These are phyloP conservation scores for Suhomyces vadensis DNA, from an alignment of 805 yeast genomes.

Conservation along the genomic window DNA sequence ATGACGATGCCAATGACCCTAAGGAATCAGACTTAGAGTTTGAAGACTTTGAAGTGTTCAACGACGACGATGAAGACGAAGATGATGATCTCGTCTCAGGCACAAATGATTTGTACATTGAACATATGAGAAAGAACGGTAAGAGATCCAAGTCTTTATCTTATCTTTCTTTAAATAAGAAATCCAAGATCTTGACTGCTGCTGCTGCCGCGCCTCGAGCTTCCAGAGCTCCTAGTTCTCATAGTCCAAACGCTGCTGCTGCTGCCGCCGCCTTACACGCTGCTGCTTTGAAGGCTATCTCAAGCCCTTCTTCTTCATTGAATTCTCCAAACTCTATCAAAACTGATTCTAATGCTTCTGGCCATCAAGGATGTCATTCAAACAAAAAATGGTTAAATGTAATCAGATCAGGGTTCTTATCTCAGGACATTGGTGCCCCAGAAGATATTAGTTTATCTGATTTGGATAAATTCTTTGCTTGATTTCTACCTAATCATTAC, in stretches of 20 bases:
- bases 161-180: constrained; percentile 50
- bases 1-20: constrained; percentile 11
- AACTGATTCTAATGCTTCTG: constrained; percentile 1
- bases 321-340: constrained; percentile 14
- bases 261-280: constrained; percentile 76
- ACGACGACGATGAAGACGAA: constrained; percentile 39
- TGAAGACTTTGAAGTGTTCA: constrained; percentile 52
- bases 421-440: constrained; percentile 77
- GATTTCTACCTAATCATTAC: too few species aligned
- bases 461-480: constrained; percentile 42
- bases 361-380: constrained; percentile 25
- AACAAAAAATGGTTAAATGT: constrained; percentile 71
- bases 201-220: constrained; percentile 85
- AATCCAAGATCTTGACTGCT: constrained; percentile 57
- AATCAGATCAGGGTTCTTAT: constrained; percentile 72
- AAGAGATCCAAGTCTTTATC: constrained; percentile 70
- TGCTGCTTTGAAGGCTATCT: constrained; percentile 57
- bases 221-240: constrained; percentile 59
- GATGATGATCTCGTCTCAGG: constrained; percentile 28
- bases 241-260: constrained; percentile 65
- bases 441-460: constrained; percentile 77
- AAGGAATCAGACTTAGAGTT: constrained; percentile 45
- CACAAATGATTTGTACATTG: constrained; percentile 35
- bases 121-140: constrained; percentile 45
- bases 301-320: constrained; percentile 19